Evolutionary conservation across 2,329 filamentous ascomycete genomes (phyloP), one percentile per base, ranked within the genome.

Genomic region (Conoideocrella luteorostrata): DNA sequence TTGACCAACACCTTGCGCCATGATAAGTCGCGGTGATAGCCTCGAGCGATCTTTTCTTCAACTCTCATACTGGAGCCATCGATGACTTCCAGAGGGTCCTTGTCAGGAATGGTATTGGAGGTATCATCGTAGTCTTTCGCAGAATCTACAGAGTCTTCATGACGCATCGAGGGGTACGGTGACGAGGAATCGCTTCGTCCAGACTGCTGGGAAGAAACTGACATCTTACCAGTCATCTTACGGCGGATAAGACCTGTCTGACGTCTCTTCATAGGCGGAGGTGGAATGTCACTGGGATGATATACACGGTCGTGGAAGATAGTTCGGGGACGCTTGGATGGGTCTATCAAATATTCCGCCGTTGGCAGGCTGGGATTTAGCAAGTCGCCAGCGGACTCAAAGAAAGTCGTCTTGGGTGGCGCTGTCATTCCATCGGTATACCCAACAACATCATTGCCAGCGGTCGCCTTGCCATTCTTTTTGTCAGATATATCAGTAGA

Each of bases 251-350:
- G 58, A 0, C 65, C 55, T 1, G 70, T 62, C 1, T 64, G 55
- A 3, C 73, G 70, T 55, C 71, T 76, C 59, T 82, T 82, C 33
- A 80, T 65, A 1, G 86, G 84, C 7, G 89, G 87, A 1, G 84
- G 80, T 1, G 93, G 93, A 28, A 98, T 96, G 57, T 98, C 93
- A 34, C 84, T 78, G 0, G 93, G 90, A 56, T 95, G 88, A 59
- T 98, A 98, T 13, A 98, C 79, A 10, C 93, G 84, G 62, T 98
- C 93, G 62, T 98, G 93, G 64, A 97, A 97, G 47, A 98, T 98
- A 2, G 91, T 91, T 37, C 88, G 80, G 1, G 88, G 82, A 13
- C 93, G 83, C 40, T 80, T 84, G 2, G 82, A 75, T 7, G 93
- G 91, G 54, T 97, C 86, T 41, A 90, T 77, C 29, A 98, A 72